Evolutionary conservation across 1,284 basidiomycete species (phyloP), one percentile per base, ranked within the genome.

Genomic region (Moesziomyces sp.): DNA sequence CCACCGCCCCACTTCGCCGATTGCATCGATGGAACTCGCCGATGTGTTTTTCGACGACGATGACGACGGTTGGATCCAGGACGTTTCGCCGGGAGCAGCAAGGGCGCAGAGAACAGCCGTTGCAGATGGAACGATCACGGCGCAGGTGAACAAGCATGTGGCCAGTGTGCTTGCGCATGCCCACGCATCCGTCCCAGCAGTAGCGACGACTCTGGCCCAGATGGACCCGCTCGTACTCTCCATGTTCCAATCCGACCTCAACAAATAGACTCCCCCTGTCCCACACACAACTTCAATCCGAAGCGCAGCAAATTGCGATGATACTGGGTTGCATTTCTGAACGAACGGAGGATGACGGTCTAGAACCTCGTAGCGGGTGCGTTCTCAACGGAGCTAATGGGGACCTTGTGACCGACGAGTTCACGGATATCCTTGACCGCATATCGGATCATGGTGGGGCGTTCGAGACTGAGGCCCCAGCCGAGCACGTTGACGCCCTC

Each of bases 401-500:
- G 91, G 21, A 94, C 93, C 86, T 97, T 99, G 88, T 99, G 97
- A 14, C 97, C 97, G 52, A 99, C 93, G 47, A 99, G 87, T 40
- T 96, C 94, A 69, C 97, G 88, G 79, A 99, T 99, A 84, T 99
- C 98, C 85, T 91, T 95, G 84, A 99, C 96, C 40, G 86, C 87
- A 83, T 89, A 89, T 46, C 86, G 84, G 70, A 99, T 99, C 97
- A 99, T 99, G 1, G 97, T 99, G n/a, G 97, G 97, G 69, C 97
- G 87, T 86, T 99, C 97, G 38, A 99, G 87, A 82, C 91, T 90
- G 74, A 99, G 89, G 58, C 97, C 97, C 94, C 96, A 99, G 19
- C 97, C 97, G 74, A 97, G 91, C 3, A 98, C 96, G 53, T 95
- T 91, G 11, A 99, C 94, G 78, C 95, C 94, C 76, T 94, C 93